These are phyloP conservation scores for Phytophthora pluvialis DNA, from an alignment of 352 stramenopile species.

Conservation along the genomic window DNA sequence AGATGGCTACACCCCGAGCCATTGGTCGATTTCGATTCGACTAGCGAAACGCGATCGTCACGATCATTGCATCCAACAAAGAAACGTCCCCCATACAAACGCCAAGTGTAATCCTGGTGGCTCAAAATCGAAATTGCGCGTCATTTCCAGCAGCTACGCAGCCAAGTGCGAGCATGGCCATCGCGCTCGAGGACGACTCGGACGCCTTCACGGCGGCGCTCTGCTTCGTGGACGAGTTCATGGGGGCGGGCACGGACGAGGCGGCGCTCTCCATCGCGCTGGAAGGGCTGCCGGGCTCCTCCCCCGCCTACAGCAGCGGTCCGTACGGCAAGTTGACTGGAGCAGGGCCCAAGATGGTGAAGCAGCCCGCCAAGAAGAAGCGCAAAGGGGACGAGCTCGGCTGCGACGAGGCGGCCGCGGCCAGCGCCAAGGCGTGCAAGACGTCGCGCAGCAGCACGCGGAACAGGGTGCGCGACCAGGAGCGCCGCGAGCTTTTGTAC, in stretches of 20 bases:
- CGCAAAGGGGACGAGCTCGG: conserved; percentile 22
- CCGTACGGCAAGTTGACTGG: neutral
- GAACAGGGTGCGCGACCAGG: conserved; percentile 47
- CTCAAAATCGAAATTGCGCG: too few relatives aligned
- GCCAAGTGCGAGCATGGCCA: conserved; percentile 21
- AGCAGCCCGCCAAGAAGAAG: conserved; percentile 17
- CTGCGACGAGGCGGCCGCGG: conserved; percentile 1
- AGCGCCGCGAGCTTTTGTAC: conserved; percentile 51
- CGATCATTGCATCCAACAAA: too few relatives aligned
- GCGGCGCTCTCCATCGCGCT: conserved; percentile 27
- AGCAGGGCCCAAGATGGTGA: conserved; percentile 5
- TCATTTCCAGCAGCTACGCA: too few relatives aligned
- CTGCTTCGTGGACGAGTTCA: conserved; percentile 45
- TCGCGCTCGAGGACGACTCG: conserved; percentile 37
- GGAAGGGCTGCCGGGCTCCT: conserved; percentile 21
- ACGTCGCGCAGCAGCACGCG: conserved; percentile 45
- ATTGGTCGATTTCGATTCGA: too few relatives aligned
- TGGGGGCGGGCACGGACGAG: conserved; percentile 25
- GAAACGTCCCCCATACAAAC: too few relatives aligned
- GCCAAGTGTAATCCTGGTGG: too few relatives aligned
- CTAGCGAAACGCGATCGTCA: too few relatives aligned
- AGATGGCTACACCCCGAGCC: too few relatives aligned
- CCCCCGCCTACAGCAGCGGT: neutral
- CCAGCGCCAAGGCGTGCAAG: conserved; percentile 30
- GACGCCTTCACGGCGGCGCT: conserved; percentile 47